Evolutionary conservation across 768 basidiomycete species (phyloP).

Genomic region (Agrocybe pediades): DNA sequence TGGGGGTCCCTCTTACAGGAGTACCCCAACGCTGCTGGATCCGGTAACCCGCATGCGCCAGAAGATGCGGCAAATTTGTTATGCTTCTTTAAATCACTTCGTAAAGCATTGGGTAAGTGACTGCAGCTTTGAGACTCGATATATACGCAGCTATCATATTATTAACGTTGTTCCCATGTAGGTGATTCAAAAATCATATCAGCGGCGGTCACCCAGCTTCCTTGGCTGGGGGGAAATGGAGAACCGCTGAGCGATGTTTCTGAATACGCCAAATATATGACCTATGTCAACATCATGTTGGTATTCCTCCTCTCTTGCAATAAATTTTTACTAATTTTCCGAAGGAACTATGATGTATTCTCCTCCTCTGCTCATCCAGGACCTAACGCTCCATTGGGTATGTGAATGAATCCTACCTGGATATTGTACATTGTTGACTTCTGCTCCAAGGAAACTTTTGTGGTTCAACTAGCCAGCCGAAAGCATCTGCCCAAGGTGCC

Average conservation of each 20-base stretch:
- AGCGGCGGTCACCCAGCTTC: slow-evolving; percentile 68
- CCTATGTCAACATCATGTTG: slow-evolving; percentile 69
- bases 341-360: slow-evolving; percentile 77
- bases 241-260: slow-evolving; percentile 62
- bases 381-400: slow-evolving; percentile 72
- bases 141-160: neutral
- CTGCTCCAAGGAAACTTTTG: slow-evolving; percentile 48
- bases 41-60: slow-evolving; percentile 58
- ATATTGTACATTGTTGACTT: neutral
- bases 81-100: slow-evolving; percentile 55
- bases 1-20: slow-evolving; percentile 53
- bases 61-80: slow-evolving; percentile 65
- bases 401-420: neutral
- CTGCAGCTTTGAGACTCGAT: neutral
- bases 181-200: slow-evolving; percentile 64
- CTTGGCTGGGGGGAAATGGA: slow-evolving; percentile 65
- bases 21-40: slow-evolving; percentile 65
- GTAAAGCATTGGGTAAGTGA: slow-evolving; percentile 47
- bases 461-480: slow-evolving; percentile 59
- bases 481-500: slow-evolving; percentile 65
- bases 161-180: too few species aligned
- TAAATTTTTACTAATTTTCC: neutral
- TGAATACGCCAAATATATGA: slow-evolving; percentile 64
- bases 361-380: slow-evolving; percentile 65
- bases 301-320: slow-evolving; percentile 8